Evolutionary conservation across 177 flowering plant species (phyloP).

Genomic region (Vitis hybrid): DNA sequence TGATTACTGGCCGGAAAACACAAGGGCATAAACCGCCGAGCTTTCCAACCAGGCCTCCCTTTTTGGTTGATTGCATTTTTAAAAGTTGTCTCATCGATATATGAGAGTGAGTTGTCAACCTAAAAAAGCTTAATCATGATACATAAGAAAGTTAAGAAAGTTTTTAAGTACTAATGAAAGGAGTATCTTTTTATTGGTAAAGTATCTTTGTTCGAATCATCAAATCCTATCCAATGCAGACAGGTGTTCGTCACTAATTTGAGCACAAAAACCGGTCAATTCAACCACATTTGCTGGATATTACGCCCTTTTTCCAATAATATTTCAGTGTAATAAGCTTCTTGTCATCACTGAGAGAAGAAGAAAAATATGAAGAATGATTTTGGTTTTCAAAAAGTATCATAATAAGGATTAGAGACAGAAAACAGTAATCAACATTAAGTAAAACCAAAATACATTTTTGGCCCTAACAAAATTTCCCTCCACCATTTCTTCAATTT

Average conservation of each 20-base stretch:
- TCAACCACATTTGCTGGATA: no score
- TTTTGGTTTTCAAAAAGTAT: no score
- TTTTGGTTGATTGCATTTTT: slow-evolving; percentile 20
- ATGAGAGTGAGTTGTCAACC: slow-evolving; percentile 35
- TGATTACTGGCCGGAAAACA: slow-evolving; percentile 24
- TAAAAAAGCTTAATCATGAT: slow-evolving; percentile 29
- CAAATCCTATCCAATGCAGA: slow-evolving; percentile 10
- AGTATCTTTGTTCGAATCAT: slow-evolving; percentile 19
- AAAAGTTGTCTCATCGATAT: slow-evolving; percentile 24
- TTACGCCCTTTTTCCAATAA: no score
- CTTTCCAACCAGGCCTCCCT: slow-evolving; percentile 24
- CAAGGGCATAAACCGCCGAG: not conserved
- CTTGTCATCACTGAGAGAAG: no score
- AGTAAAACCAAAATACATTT: no score
- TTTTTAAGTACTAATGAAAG: slow-evolving; percentile 16
- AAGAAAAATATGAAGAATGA: no score
- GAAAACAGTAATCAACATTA: no score
- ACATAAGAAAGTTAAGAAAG: slow-evolving; percentile 17
- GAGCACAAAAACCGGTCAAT: no score
- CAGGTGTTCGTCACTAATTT: slow-evolving; percentile 5
- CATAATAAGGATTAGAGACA: no score
- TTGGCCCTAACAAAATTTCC: no score
- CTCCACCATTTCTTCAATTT: no score
- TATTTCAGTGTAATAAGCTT: no score
- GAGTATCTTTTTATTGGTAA: slow-evolving; percentile 11